These are phyloP conservation scores for Ophiostoma quercus DNA, from an alignment of 2,329 filamentous ascomycete species.

Conservation along the genomic window DNA sequence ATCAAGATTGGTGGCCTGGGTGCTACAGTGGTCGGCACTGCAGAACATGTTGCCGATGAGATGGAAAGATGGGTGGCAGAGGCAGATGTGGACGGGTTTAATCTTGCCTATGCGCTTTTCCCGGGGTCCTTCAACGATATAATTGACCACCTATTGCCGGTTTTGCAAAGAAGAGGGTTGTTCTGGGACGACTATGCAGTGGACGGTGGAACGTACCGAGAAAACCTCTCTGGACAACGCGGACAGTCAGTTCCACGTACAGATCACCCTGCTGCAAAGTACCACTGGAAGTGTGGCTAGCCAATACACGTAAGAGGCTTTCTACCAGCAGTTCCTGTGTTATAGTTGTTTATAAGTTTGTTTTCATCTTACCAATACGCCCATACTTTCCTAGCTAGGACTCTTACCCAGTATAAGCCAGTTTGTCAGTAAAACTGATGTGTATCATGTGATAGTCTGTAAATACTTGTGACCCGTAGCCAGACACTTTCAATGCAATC, in stretches of 20 bases:
- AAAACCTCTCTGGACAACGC: conserved; percentile 11
- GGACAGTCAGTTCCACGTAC: neutral
- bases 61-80: conserved; percentile 63
- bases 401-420: no score
- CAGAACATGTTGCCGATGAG: conserved; percentile 60
- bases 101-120: conserved; percentile 49
- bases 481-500: no score
- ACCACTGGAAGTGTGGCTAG: conserved; percentile 17
- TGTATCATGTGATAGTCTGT: no score
- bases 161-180: conserved; percentile 52
- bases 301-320: neutral
- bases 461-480: no score
- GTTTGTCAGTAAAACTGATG: no score
- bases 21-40: conserved; percentile 52
- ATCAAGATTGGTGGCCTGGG: conserved; percentile 27
- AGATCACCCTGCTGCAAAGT: conserved; percentile 17
- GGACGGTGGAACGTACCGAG: conserved; percentile 16
- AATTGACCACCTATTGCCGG: conserved; percentile 57
- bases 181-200: conserved; percentile 46
- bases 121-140: conserved; percentile 59
- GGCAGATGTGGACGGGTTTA: conserved; percentile 69
- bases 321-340: no score
- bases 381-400: no score
- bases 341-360: no score
- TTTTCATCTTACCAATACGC: no score